Evolutionary conservation across 2,329 filamentous ascomycete genomes (phyloP).

Genomic region (Alternaria arbusti): DNA sequence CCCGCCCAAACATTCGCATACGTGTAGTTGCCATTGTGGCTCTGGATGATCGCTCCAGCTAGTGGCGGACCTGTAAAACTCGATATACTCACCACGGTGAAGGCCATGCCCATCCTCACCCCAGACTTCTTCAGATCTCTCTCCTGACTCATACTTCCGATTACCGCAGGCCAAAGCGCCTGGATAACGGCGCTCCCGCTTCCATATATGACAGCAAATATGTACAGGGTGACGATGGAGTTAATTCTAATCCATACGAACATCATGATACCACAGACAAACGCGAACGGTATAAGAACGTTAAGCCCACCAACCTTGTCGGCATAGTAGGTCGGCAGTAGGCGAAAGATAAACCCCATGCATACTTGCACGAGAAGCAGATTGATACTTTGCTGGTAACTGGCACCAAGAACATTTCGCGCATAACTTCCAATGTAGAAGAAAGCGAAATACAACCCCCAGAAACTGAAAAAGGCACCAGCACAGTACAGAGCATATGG

Average conservation of each 20-base stretch:
- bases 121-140: conserved; percentile 43
- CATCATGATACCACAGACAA: conserved; percentile 56
- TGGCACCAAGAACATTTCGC: conserved; percentile 55
- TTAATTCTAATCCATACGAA: conserved; percentile 42
- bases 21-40: conserved; percentile 35
- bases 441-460: conserved; percentile 53
- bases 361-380: conserved; percentile 61
- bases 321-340: conserved; percentile 53
- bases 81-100: conserved; percentile 45
- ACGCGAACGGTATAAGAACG: conserved; percentile 57
- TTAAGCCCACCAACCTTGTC: conserved; percentile 52
- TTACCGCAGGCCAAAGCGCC: conserved; percentile 37
- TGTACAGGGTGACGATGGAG: conserved; percentile 32
- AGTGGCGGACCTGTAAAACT: conserved; percentile 44
- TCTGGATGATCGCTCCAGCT: conserved; percentile 44
- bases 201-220: conserved; percentile 42
- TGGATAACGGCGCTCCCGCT: conserved; percentile 38
- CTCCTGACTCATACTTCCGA: conserved; percentile 40
- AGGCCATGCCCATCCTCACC: conserved; percentile 47
- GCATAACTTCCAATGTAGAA: conserved; percentile 54
- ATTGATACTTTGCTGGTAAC: conserved; percentile 58
- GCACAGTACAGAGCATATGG: conserved; percentile 48
- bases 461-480: conserved; percentile 47
- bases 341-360: conserved; percentile 58
- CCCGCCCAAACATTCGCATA: conserved; percentile 48